Evolutionary conservation across 345 rosid species (phyloP).

Genomic region (Salix viminalis): DNA sequence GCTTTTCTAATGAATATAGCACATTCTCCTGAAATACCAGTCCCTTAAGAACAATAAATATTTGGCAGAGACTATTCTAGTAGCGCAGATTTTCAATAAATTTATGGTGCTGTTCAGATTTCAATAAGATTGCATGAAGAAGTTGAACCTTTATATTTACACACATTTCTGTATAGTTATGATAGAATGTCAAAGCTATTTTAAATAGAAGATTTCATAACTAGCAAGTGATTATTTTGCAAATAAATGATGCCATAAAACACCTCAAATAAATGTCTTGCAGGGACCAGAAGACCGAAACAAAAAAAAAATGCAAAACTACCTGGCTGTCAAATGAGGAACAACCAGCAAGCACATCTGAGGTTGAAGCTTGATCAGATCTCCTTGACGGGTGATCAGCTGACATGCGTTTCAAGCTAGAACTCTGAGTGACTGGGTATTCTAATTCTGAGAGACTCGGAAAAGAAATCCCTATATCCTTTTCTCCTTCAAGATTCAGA

Average conservation of each 20-base stretch:
- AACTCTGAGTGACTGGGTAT: slow-evolving; percentile 27
- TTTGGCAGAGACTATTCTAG: neutral
- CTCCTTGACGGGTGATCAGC: slow-evolving; percentile 39
- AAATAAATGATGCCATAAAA: neutral
- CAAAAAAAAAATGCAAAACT: slow-evolving; percentile 8
- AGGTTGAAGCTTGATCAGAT: slow-evolving; percentile 52
- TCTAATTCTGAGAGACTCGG: slow-evolving; percentile 34
- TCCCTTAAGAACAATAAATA: neutral
- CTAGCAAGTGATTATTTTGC: neutral
- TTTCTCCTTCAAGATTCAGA: slow-evolving; percentile 39
- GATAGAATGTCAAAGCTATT: neutral
- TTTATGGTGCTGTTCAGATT: neutral
- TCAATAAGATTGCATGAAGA: neutral
- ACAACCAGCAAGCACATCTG: slow-evolving; percentile 41
- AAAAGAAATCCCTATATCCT: slow-evolving; percentile 28
- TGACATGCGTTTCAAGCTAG: slow-evolving; percentile 43
- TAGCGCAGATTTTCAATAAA: neutral
- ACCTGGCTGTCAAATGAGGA: slow-evolving; percentile 55
- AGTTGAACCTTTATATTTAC: neutral
- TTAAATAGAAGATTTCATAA: neutral
- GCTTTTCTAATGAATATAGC: neutral
- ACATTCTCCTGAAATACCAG: neutral
- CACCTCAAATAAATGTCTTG: no score
- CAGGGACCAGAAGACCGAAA: neutral
- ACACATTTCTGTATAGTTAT: neutral